Base-by-base conservation (phyloP, 148 eudicot species). In the Euryodendron excelsum region DNA sequence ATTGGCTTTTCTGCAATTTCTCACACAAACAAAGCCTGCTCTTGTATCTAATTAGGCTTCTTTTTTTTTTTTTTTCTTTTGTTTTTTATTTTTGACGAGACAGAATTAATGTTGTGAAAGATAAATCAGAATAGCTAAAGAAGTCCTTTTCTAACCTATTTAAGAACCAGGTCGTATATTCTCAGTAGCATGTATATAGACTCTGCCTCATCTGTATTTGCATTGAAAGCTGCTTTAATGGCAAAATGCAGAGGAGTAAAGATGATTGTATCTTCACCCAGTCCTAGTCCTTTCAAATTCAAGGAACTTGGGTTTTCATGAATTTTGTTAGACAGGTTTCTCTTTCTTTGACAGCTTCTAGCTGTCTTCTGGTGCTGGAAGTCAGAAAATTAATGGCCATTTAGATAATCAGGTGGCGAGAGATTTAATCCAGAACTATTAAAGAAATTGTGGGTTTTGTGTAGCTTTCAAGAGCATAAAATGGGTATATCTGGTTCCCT, bases 151-250 rank as follows among this genome's bases (percentile, higher is more conserved):
- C 41, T 30, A 75, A 33, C 59, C 69, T 21, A 75, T 58, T 65
- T 55, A 75, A 55, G 78, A 67, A 79, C 81, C 64, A 72, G 61
- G 31, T 68, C 75, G 50, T 75, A 33, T 61, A 72, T 70, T 58
- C 64, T 69, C 20, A 50, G 36, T 31, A 75, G 45, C 45, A 41
- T 41, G 45, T 9, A 41, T 41, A 2, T 41, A 41, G 45, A 21
- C 59, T 45, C 14, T 61, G 67, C 37, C 73, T 73, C 82, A 52
- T 67, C 62, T 74, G 78, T 53, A 80, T 56, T 60, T 66, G 68
- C 78, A 80, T 80, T 80, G 45, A 75, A 68, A 76, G 58, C 78
- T 75, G 59, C 65, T 31, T 66, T 80, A 80, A 75, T 80, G 78
- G 55, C 72, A 53, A 65, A 52, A 74, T 74, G 37, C 82, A 80